A percentile compares a stretch with the other conserved stretches of the same genome.
phyloP scores from a whole-genome alignment of 441 rosid species.

The Jatropha podagrica region DNA sequence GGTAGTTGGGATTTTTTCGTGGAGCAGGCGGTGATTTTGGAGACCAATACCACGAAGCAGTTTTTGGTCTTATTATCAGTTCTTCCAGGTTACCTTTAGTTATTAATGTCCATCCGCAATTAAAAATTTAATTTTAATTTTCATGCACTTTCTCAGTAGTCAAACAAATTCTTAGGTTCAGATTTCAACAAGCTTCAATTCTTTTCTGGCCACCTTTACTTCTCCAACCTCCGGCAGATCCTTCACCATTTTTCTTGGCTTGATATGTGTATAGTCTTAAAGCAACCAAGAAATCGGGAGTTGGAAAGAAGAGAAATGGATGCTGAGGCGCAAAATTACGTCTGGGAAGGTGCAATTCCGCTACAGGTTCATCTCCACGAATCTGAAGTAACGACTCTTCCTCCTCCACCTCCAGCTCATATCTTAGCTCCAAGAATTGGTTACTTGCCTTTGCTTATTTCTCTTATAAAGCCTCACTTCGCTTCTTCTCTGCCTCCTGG shows the following conservation, averaged over 20 bases:
- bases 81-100: too few species aligned
- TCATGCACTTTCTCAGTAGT: too few species aligned
- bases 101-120: too few species aligned
- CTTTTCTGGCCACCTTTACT: too few species aligned
- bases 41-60: too few species aligned
- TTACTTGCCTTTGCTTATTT: conserved; percentile 67
- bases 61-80: too few species aligned
- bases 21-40: too few species aligned
- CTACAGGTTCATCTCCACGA: conserved; percentile 83
- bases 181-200: too few species aligned
- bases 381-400: conserved; percentile 82
- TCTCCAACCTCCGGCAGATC: neutral
- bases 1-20: too few species aligned
- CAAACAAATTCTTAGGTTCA: too few species aligned
- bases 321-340: conserved; percentile 56
- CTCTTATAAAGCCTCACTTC: conserved; percentile 74
- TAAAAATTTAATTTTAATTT: too few species aligned
- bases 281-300: too few species aligned
- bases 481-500: conserved; percentile 86
- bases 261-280: neutral
- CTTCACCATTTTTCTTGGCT: neutral
- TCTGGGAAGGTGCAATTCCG: conserved; percentile 96
- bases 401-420: conserved; percentile 78
- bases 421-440: conserved; percentile 83
- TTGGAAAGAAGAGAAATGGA: conserved; percentile 13